Percentiles rank a stretch among this genome's conserved stretches.
Evolutionary conservation across 2,329 filamentous ascomycete species (phyloP).

Genomic region (Aspergillus nomiae): DNA sequence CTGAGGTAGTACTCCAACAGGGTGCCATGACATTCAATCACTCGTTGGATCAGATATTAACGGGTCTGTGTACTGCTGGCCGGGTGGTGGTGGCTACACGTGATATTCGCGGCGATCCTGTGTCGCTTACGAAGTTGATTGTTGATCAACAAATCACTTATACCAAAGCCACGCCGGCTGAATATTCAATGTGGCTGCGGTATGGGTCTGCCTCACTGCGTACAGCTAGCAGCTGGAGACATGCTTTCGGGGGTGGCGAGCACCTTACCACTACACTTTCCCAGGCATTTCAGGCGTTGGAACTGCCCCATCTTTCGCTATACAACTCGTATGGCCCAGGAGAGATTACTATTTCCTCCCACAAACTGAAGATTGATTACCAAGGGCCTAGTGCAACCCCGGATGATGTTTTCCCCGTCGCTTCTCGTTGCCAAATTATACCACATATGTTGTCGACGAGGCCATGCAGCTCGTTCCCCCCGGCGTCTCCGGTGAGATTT

Average conservation of each 20-base stretch:
- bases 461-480: too few relatives aligned
- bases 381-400: neutral
- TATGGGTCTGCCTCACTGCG: neutral
- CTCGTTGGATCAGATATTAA: conserved; percentile 15
- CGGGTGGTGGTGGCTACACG: conserved; percentile 5
- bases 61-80: conserved; percentile 13
- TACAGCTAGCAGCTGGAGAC: neutral
- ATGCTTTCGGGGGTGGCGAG: conserved; percentile 28
- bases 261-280: conserved; percentile 9
- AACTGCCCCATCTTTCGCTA: conserved; percentile 13
- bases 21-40: conserved; percentile 17
- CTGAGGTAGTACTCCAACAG: conserved; percentile 15
- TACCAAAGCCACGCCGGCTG: conserved; percentile 18
- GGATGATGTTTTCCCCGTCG: too few relatives aligned
- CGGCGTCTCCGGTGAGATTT: too few relatives aligned
- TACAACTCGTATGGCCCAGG: conserved; percentile 34
- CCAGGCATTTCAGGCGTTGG: conserved; percentile 17
- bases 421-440: too few relatives aligned
- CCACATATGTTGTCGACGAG: too few relatives aligned
- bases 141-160: conserved; percentile 4
- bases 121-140: conserved; percentile 10
- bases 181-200: conserved; percentile 14
- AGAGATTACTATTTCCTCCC: conserved; percentile 13
- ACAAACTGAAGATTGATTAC: too few relatives aligned
- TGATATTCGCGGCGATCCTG: conserved; percentile 11